A percentile compares a stretch with the other conserved stretches of the same genome.
These are phyloP conservation scores for Incumbomyces lentus DNA, from an alignment of 2,329 filamentous ascomycete genomes.

Conservation along the genomic window DNA sequence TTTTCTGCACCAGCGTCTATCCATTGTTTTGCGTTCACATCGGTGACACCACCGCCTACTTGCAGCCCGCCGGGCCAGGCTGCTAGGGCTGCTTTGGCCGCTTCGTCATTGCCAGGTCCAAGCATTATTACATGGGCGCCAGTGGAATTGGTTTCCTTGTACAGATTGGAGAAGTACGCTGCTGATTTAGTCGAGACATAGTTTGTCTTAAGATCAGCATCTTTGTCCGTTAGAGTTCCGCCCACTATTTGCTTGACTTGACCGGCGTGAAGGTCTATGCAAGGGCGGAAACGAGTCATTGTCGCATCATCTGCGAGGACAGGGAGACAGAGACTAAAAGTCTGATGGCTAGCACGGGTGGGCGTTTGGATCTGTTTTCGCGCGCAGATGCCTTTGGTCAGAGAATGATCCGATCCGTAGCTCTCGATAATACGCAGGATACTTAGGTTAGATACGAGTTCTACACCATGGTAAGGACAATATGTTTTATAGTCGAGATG, in stretches of 20 bases:
- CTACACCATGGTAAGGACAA: no score
- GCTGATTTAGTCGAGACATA: constrained; percentile 79
- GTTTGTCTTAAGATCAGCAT: constrained; percentile 70
- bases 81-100: constrained; percentile 63
- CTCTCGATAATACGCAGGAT: no score
- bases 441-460: no score
- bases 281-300: constrained; percentile 93
- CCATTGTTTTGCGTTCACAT: constrained; percentile 75
- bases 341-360: no score
- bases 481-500: no score
- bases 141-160: constrained; percentile 60
- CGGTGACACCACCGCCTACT: constrained; percentile 86
- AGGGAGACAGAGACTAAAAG: background rate
- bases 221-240: constrained; percentile 65
- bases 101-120: constrained; percentile 72
- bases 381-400: no score
- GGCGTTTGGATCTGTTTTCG: no score
- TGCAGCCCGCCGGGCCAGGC: constrained; percentile 76
- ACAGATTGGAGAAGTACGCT: constrained; percentile 69
- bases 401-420: no score
- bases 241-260: constrained; percentile 98
- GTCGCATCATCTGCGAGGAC: no score
- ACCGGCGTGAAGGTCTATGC: constrained; percentile 94
- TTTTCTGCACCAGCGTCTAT: constrained; percentile 80
- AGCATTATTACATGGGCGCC: constrained; percentile 97